Conservation (phyloP, 768 basidiomycete genomes). For the Mrakia hoshinonis region DNA sequence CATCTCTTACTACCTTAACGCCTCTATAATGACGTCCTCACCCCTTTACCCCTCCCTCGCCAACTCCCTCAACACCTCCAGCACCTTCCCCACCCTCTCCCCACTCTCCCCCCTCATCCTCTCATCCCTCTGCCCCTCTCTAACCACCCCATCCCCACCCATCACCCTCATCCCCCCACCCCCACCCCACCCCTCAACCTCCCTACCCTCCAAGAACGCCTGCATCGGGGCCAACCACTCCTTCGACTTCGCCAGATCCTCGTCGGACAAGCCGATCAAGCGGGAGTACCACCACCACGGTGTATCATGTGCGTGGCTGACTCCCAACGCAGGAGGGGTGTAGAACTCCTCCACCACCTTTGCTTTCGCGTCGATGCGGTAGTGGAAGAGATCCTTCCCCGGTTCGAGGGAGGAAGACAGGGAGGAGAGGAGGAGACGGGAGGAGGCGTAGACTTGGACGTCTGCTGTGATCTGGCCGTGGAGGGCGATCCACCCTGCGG, state of each 20-base stretch:
- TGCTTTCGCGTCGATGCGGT: slow-evolving; percentile 16
- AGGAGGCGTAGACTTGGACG: slow-evolving; percentile 10
- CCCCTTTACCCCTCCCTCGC: slow-evolving; percentile 2
- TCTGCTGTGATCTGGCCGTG: slow-evolving; percentile 8
- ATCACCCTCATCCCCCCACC: not conserved
- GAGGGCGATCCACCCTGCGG: not conserved
- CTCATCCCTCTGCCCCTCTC: not conserved
- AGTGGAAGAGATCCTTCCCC: not conserved
- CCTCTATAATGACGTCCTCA: too few relatives aligned
- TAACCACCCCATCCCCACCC: not conserved
- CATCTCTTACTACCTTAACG: not conserved
- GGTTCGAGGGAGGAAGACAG: not conserved
- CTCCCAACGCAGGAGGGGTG: slow-evolving; percentile 6
- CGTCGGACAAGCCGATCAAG: not conserved
- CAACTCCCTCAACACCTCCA: not conserved
- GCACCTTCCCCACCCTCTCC: not conserved
- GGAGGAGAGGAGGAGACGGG: not conserved
- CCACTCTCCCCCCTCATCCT: not conserved
- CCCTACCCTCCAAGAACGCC: not conserved
- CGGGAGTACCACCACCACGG: slow-evolving; percentile 8
- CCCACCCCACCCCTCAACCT: not conserved
- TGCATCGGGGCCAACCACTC: not conserved
- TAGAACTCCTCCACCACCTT: slow-evolving; percentile 5
- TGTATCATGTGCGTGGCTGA: slow-evolving; percentile 16
- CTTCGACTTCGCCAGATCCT: not conserved